A percentile compares a stretch with the other conserved stretches of the same genome.
These are phyloP conservation scores for Debaryomyces prosopidis DNA, from an alignment of 805 yeast species.

Conservation along the genomic window DNA sequence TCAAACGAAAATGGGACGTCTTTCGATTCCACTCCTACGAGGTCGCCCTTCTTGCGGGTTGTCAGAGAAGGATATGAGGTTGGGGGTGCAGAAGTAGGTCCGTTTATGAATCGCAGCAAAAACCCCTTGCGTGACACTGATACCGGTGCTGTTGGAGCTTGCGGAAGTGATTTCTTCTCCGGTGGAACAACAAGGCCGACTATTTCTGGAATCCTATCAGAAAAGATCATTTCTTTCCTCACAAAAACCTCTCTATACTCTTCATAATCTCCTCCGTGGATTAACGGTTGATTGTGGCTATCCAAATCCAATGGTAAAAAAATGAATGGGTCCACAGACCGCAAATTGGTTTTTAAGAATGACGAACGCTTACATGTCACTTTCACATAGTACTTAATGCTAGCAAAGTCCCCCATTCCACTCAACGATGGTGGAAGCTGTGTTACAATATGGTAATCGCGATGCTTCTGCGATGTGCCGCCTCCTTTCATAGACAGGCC, in stretches of 20 bases:
- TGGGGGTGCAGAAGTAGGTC: conserved; percentile 8
- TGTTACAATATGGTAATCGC: conserved; percentile 23
- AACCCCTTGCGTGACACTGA: conserved; percentile 16
- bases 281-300: conserved; percentile 18
- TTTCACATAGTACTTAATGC: conserved; percentile 55
- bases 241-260: conserved; percentile 45
- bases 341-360: conserved; percentile 45
- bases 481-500: background rate
- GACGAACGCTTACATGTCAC: conserved; percentile 59
- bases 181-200: conserved; percentile 35
- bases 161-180: conserved; percentile 16
- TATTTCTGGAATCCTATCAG: conserved; percentile 43
- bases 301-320: conserved; percentile 52
- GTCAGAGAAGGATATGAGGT: conserved; percentile 9
- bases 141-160: conserved; percentile 14
- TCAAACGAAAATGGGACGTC: conserved; percentile 48
- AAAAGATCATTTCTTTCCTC: conserved; percentile 41
- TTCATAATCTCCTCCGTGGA: conserved; percentile 17
- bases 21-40: conserved; percentile 26
- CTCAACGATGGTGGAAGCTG: conserved; percentile 38
- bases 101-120: conserved; percentile 22
- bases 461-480: background rate
- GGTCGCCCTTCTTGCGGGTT: conserved; percentile 3
- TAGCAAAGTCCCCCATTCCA: conserved; percentile 35
- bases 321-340: conserved; percentile 50